Conservation (phyloP, 176 grass and related monocot genomes). For the Chrysopogon serrulatus region DNA sequence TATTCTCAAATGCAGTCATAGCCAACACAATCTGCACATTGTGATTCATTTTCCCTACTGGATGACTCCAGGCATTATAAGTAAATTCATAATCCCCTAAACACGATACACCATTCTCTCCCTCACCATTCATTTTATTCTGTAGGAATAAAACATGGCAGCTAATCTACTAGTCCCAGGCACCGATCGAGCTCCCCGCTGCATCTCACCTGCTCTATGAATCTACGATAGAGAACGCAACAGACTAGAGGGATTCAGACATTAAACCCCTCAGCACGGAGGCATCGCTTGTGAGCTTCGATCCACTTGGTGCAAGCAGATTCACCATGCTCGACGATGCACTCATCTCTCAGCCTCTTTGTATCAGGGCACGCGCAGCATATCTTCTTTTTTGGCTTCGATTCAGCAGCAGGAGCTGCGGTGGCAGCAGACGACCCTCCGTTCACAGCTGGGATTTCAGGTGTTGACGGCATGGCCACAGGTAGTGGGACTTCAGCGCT, state of each 20-base stretch:
- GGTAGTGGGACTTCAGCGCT: slow-evolving; percentile 16
- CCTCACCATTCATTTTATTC: slow-evolving; percentile 9
- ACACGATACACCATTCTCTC: background rate
- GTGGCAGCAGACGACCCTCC: background rate
- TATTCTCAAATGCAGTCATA: background rate
- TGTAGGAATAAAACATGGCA: background rate
- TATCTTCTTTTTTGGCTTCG: slow-evolving; percentile 88
- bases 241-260: slow-evolving; percentile 38
- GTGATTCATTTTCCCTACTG: background rate
- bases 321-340: slow-evolving; percentile 61
- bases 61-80: background rate
- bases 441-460: slow-evolving; percentile 10
- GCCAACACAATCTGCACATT: background rate
- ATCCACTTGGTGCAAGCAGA: slow-evolving; percentile 61
- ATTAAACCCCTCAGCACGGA: slow-evolving; percentile 81
- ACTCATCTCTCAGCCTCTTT: slow-evolving; percentile 78
- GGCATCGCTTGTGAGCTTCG: slow-evolving; percentile 61
- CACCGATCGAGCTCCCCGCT: background rate
- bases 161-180: background rate
- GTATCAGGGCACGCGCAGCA: slow-evolving; percentile 92
- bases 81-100: background rate
- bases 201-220: background rate
- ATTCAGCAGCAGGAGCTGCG: background rate
- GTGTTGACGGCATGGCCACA: background rate
- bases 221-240: background rate